phyloP scores from a whole-genome alignment of 441 rosid genomes.

The Gossypium lobatum region DNA sequence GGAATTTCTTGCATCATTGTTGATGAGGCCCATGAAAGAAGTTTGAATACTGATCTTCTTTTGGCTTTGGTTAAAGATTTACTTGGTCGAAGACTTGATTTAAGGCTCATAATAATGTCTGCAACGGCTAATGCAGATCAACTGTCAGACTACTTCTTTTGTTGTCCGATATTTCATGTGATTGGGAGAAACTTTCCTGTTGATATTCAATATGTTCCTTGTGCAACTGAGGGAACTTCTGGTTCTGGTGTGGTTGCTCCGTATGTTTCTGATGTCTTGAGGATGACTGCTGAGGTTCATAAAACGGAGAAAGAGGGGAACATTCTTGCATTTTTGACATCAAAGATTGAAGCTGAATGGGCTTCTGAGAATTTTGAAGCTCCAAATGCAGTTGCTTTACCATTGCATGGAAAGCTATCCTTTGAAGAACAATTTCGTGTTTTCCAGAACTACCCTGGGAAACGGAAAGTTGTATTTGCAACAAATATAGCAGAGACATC shows the following conservation, averaged over 20 bases:
- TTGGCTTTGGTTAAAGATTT: slow-evolving; percentile 65
- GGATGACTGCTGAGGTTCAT: slow-evolving; percentile 52
- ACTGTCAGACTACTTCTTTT: slow-evolving; percentile 66
- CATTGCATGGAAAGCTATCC: slow-evolving; percentile 83
- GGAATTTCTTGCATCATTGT: slow-evolving; percentile 76
- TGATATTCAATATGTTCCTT: slow-evolving; percentile 60
- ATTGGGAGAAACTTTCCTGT: slow-evolving; percentile 78
- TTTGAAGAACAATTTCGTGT: slow-evolving; percentile 62
- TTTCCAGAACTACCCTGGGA: slow-evolving; percentile 51
- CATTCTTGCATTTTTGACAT: slow-evolving; percentile 86
- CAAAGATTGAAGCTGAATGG: slow-evolving; percentile 90
- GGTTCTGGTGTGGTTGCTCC: slow-evolving; percentile 42
- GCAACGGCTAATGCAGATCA: slow-evolving; percentile 84
- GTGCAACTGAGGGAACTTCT: slow-evolving; percentile 32
- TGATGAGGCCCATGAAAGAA: slow-evolving; percentile 98
- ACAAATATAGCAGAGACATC: slow-evolving; percentile 95
- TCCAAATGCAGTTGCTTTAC: slow-evolving; percentile 57
- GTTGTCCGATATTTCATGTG: slow-evolving; percentile 52
- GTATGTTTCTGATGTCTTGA: slow-evolving; percentile 60
- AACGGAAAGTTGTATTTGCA: slow-evolving; percentile 79
- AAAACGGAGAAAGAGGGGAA: slow-evolving; percentile 63
- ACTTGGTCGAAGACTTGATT: slow-evolving; percentile 46
- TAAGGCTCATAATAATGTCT: slow-evolving; percentile 87
- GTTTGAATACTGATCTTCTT: slow-evolving; percentile 86
- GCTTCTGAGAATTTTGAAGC: slow-evolving; percentile 73